Evolutionary conservation across 148 eudicot species (phyloP).

Genomic region (Bassia scoparia): DNA sequence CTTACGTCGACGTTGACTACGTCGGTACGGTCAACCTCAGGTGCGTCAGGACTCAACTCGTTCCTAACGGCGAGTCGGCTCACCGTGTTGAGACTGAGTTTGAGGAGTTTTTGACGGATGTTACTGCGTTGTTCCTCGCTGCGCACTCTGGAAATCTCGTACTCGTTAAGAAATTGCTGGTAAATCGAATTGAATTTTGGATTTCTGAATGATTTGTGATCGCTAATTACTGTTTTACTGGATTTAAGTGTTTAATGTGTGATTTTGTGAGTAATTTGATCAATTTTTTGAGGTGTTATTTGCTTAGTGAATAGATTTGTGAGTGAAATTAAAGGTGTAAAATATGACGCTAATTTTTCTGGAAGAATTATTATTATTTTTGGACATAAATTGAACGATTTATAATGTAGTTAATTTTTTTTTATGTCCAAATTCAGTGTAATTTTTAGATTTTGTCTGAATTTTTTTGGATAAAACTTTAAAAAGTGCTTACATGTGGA

Average conservation of each 20-base stretch:
- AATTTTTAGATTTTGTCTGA: no score
- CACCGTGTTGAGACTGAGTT: constrained; percentile 44
- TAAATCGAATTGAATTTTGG: constrained; percentile 9
- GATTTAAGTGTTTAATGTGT: background rate
- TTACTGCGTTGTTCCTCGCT: constrained; percentile 62
- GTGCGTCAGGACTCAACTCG: constrained; percentile 47
- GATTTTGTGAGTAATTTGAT: background rate
- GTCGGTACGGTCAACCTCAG: constrained; percentile 50
- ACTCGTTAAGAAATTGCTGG: constrained; percentile 58
- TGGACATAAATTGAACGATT: no score
- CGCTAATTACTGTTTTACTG: background rate
- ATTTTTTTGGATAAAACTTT: no score
- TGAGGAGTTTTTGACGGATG: constrained; percentile 68
- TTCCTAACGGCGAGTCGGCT: constrained; percentile 45
- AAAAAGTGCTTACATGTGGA: no score
- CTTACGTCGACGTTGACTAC: constrained; percentile 53
- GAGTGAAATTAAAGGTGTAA: no score
- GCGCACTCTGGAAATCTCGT: constrained; percentile 52
- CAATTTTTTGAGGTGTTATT: background rate
- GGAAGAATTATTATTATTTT: no score
- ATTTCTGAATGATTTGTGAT: background rate
- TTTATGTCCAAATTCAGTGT: no score
- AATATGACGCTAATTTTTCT: no score
- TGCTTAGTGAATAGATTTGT: background rate
- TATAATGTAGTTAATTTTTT: no score